Base-by-base conservation (phyloP, 108 stramenopile species). In the Nitzschia sp. region DNA sequence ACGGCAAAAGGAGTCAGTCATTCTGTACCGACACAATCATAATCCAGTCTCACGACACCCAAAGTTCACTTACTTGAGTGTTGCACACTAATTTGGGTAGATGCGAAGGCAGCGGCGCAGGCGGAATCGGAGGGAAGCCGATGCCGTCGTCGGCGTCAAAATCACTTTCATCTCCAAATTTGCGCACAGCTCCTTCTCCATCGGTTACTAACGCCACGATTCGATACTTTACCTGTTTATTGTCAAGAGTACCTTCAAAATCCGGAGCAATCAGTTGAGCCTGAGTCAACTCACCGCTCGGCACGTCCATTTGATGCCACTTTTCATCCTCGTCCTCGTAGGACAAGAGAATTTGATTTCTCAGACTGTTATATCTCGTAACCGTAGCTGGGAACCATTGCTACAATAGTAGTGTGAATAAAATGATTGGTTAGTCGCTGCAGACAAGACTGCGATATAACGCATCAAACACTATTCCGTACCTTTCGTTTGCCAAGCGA, bases 91-190 rank as follows among this genome's bases (percentile, higher is more conserved):
- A 52, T 34, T 75, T 61, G 28, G 93, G 93, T 9, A 91, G 81
- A 22, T 80, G 83, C 27, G 80, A 75, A 11, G 69, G 65, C 28
- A 81, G 72, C 30, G 70, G 47, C 6, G 85, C 58, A 25, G 93
- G 93, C 15, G 88, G 90, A 29, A 94, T 86, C 8, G 88, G 74
- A 21, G 93, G 93, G 56, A 94, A 68, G 8, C 46, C 31, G 23
- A 45, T 44, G 4, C 73, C 79, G 65, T 81, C 80, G 61, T 85
- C 85, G 22, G 85, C 87, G 72, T 87, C 82, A 32, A 69, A 79
- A 56, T 90, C 92, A 56, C 79, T 88, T 44, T 86, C 87, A 71
- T 89, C 92, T 1, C 87, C 89, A 72, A 86, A 89, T 34, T 77
- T 78, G 16, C 86, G 57, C 23, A 78, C 73, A 0, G 82, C 77